Evolutionary conservation across 139 green algal genomes (phyloP), one percentile per base, ranked within the genome.

Genomic region (Closterium sp.): DNA sequence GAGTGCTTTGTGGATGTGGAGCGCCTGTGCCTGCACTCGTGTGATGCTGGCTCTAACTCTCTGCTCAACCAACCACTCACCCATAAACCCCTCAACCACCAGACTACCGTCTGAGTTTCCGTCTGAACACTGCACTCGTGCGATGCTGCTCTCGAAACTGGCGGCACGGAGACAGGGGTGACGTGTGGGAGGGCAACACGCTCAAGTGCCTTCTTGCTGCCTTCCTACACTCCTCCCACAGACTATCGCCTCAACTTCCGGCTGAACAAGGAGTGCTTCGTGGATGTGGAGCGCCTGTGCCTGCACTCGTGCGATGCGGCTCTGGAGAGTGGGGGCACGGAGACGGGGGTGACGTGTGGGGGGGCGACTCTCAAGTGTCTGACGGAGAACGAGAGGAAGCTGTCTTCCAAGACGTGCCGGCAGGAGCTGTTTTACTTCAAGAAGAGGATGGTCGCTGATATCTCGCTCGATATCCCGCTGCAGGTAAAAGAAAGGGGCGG

Each of bases 341-440:
- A 79, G 17, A 79, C 62, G 2, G 62, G 62, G 17, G 62, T 79
- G 17, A 79, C 62, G 62, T 79, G 62, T 24, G 62, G 62, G 19
- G 62, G 62, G 62, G 62, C 62, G 17, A 79, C 62, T 0, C 62
- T 79, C 62, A 79, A 79, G 62, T 79, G 62, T 4, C 62, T 79
- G 17, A 79, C 62, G 2, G 62, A 79, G 62, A 79, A 79, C 62
- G 62, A 79, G 62, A 79, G 62, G 62, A 79, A 79, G 17, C 62
- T 79, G 24, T 11, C 21, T 17, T 34, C 89, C 7, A 95, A 97
- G 92, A 92, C 95, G 1, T 98, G 97, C 85, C 94, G 95, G 10
- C 97, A 97, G 85, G 95, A 92, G 27, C 97, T 98, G 88, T 96
- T 98, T 91, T 95, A 95, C 85, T 98, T 97, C 96, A 94, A 98